These are phyloP conservation scores for Jimgerdemannia lactiflua DNA, from an alignment of 192 early-diverging fungal species.

Conservation along the genomic window DNA sequence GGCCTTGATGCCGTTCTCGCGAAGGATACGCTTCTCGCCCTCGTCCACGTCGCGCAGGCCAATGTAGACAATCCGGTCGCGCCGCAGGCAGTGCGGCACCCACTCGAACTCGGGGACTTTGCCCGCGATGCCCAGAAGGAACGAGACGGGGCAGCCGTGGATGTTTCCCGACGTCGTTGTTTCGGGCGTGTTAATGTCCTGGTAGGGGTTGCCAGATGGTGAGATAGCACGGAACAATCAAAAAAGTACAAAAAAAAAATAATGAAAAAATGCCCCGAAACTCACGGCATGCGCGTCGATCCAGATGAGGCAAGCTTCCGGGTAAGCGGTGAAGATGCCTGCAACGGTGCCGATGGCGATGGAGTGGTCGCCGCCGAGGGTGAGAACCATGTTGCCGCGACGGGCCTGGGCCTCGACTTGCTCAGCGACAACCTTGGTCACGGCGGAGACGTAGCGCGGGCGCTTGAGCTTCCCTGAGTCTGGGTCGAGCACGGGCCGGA, in stretches of 20 bases:
- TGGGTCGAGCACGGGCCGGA: conserved; percentile 70
- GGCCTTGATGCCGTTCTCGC: conserved; percentile 83
- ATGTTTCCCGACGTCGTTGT: conserved; percentile 89
- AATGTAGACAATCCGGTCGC: conserved; percentile 89
- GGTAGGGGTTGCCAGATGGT: conserved; percentile 11
- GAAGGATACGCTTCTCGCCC: conserved; percentile 82
- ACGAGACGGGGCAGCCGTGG: conserved; percentile 94
- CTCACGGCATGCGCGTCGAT: conserved; percentile 90
- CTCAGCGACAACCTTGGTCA: conserved; percentile 63
- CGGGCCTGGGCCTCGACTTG: conserved; percentile 61
- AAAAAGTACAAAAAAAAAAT: conserved; percentile 5
- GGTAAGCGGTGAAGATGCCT: conserved; percentile 72
- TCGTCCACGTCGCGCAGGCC: conserved; percentile 93
- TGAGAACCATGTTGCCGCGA: conserved; percentile 79
- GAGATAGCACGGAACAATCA: background rate
- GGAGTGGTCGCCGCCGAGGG: conserved; percentile 95
- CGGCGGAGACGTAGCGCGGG: conserved; percentile 77
- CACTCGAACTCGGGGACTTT: conserved; percentile 67
- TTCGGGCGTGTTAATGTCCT: conserved; percentile 89
- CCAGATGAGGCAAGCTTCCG: conserved; percentile 88
- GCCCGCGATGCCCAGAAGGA: conserved; percentile 80
- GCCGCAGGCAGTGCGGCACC: conserved; percentile 73
- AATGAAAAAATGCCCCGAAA: conserved; percentile 18
- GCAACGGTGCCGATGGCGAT: conserved; percentile 89
- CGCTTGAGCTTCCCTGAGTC: conserved; percentile 80